phyloP scores from a whole-genome alignment of 768 basidiomycete species.

The Lactifluus echinatus region DNA sequence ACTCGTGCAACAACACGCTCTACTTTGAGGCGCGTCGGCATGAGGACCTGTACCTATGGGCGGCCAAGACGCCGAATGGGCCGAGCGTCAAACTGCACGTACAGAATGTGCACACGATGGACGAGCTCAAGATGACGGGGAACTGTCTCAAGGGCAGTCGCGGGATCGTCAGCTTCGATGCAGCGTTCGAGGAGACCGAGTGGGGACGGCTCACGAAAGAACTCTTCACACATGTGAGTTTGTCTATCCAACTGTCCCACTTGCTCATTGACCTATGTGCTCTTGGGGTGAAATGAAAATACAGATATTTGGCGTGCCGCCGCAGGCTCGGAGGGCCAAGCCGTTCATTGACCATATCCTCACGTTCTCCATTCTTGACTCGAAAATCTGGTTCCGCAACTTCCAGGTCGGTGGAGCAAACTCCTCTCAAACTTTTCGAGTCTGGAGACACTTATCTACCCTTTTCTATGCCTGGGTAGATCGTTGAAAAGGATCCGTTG shows the following conservation, averaged over 20 bases:
- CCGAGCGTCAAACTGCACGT: constrained; percentile 97
- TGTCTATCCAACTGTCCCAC: too few species aligned
- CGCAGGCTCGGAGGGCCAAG: constrained; percentile 83
- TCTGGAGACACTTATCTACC: not conserved
- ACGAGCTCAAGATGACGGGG: constrained; percentile 98
- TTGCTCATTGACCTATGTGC: too few species aligned
- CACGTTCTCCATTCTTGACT: constrained; percentile 91
- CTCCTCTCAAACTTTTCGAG: not conserved
- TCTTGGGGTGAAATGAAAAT: too few species aligned
- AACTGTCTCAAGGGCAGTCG: constrained; percentile 96
- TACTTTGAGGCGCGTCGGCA: constrained; percentile 96
- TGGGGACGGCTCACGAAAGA: constrained; percentile 87
- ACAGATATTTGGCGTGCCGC: constrained; percentile 93
- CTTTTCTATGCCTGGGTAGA: constrained; percentile 37
- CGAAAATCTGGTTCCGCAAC: constrained; percentile 98
- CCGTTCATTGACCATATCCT: constrained; percentile 98
- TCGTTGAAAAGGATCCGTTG: constrained; percentile 87
- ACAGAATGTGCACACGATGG: constrained; percentile 99
- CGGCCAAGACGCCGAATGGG: constrained; percentile 93
- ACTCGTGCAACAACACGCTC: constrained; percentile 95
- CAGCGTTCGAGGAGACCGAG: constrained; percentile 79
- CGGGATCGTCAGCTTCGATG: constrained; percentile 88
- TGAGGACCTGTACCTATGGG: constrained; percentile 95
- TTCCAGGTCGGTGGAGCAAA: constrained; percentile 62
- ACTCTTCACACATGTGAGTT: constrained; percentile 79